phyloP scores from a whole-genome alignment of 495 filamentous ascomycete species.

The Neurospora sp. region DNA sequence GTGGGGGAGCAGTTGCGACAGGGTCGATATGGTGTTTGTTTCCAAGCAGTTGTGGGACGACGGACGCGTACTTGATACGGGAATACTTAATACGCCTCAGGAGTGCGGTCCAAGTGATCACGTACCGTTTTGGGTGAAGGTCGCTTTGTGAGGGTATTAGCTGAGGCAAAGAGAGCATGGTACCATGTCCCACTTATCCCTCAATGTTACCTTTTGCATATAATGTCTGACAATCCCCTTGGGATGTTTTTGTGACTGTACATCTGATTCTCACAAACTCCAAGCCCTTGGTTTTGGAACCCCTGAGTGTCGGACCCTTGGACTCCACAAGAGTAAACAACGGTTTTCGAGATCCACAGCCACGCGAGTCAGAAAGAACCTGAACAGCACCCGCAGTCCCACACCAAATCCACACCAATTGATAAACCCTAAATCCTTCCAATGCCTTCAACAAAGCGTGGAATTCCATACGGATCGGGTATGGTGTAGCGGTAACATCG shows the following conservation, averaged over 20 bases:
- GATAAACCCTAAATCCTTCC: neutral
- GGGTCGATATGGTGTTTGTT: conserved; percentile 29
- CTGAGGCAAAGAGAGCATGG: neutral
- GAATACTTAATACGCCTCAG: conserved; percentile 21
- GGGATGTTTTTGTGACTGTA: neutral
- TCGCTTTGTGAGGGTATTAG: neutral
- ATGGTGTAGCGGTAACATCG: neutral
- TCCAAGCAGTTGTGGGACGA: conserved; percentile 11
- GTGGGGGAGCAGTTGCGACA: conserved; percentile 28
- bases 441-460: neutral
- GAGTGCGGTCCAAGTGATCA: conserved; percentile 30
- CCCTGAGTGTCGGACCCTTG: neutral
- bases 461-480: neutral
- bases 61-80: conserved; percentile 15
- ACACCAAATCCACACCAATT: neutral
- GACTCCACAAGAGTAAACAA: neutral
- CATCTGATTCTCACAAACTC: neutral
- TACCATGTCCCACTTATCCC: neutral
- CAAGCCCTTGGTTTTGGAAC: neutral
- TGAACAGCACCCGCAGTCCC: neutral
- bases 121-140: conserved; percentile 24
- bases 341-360: neutral
- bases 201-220: neutral
- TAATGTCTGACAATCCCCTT: neutral
- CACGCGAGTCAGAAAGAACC: neutral